Evolutionary conservation across 805 yeast species (phyloP).

Genomic region (Wickerhamomyces xylosicus): DNA sequence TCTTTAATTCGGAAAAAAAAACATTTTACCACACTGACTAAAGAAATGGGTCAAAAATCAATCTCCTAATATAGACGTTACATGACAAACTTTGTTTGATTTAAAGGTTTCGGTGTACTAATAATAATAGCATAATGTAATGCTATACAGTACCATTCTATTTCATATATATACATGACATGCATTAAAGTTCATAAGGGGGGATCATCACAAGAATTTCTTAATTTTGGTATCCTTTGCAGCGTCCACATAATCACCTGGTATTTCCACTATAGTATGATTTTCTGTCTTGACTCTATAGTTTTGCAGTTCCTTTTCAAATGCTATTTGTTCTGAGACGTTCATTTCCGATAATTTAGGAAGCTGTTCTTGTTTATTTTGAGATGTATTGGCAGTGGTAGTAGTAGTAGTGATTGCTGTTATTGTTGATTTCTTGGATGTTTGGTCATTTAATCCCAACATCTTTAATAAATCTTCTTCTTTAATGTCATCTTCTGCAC

Average conservation of each 20-base stretch:
- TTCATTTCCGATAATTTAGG: neutral
- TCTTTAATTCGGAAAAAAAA: too few relatives aligned
- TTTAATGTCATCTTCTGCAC: constrained; percentile 15
- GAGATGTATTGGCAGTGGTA: neutral
- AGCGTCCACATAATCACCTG: constrained; percentile 28
- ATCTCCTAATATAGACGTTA: too few relatives aligned
- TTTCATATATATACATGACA: too few relatives aligned
- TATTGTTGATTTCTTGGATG: neutral
- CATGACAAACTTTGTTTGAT: too few relatives aligned
- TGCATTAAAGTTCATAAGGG: too few relatives aligned
- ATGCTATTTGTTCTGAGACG: constrained; percentile 18
- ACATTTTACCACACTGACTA: too few relatives aligned
- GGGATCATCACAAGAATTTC: constrained; percentile 27
- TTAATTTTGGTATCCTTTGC: constrained; percentile 27
- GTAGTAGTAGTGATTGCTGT: neutral
- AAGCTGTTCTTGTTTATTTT: neutral
- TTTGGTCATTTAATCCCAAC: constrained; percentile 9
- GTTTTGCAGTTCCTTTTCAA: constrained; percentile 18
- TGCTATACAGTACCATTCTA: too few relatives aligned
- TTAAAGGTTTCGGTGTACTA: too few relatives aligned
- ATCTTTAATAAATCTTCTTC: constrained; percentile 10
- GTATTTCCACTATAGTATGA: constrained; percentile 27
- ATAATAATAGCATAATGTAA: too few relatives aligned
- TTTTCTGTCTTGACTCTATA: constrained; percentile 22
- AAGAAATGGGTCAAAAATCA: too few relatives aligned